Evolutionary conservation across 495 filamentous ascomycete species (phyloP), one percentile per base, ranked within the genome.

Genomic region (Daldinia loculata): DNA sequence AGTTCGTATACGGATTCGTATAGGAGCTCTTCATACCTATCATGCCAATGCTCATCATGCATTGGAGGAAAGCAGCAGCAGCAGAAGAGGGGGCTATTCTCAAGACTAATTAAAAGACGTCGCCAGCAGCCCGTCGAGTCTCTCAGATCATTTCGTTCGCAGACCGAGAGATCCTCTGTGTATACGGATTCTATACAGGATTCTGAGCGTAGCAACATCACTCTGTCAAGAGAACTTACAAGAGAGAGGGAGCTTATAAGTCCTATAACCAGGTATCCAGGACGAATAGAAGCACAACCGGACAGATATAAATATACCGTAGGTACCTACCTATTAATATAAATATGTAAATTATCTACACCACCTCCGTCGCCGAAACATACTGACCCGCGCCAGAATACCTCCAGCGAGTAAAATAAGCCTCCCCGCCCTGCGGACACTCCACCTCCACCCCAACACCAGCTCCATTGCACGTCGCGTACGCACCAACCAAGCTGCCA

Each of bases 381-480:
- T 76, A 76, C 55, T 81, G 77, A 7, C 77, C 79, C 39, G 55
- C 56, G 2, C 78, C 75, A 27, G 45, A 52, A 61, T 83, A 84
- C n/a, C 70, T 74, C 80, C 80, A 82, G 30, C 77, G 72, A 45
- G 41, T 60, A n/a, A 83, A 71, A 69, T 80, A 79, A 55, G 80
- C 74, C n/a, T 69, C 56, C 15, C 74, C 74, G 9, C 74, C 74
- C 12, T 57, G 27, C 7, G 74, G 74, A 69, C 71, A 78, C 22
- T 61, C 56, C 4, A 67, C 61, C 22, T 61, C 56, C 4, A 67
- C 61, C 0, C 69, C 78, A 2, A 63, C 69, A 8, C 76, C 75
- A 5, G 77, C 80, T 22, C 81, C 82, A 66, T 84, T 83, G 43
- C 75, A 79, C n/a, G 82, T 84, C 36, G 82, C 82, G 67, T 84